These are phyloP conservation scores for Cryptococcus amylolentus DNA, from an alignment of 1,284 basidiomycete genomes.

Conservation along the genomic window DNA sequence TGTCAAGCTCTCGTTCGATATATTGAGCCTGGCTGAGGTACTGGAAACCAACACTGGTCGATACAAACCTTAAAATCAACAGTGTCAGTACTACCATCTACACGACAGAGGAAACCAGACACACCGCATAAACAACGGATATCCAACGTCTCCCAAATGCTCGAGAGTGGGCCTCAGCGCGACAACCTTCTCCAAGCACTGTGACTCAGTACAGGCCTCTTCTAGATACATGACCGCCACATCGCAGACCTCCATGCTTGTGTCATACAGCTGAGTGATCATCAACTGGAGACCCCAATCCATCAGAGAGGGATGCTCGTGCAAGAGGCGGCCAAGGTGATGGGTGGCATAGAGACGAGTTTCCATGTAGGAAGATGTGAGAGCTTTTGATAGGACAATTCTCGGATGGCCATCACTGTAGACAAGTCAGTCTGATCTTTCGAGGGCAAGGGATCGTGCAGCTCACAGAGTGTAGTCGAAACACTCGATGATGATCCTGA, in stretches of 20 bases:
- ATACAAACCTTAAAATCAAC: conserved; percentile 70
- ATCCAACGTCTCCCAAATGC: conserved; percentile 88
- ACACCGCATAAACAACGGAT: conserved; percentile 80
- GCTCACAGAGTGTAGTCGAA: conserved; percentile 82
- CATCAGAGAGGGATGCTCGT: conserved; percentile 56
- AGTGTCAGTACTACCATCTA: background rate
- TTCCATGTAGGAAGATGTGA: conserved; percentile 87
- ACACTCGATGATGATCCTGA: conserved; percentile 85
- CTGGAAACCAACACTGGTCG: conserved; percentile 84
- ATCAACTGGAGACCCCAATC: conserved; percentile 85
- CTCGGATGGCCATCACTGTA: conserved; percentile 84
- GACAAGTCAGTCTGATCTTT: background rate
- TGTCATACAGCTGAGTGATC: conserved; percentile 93
- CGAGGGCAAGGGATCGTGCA: background rate
- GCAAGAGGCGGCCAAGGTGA: conserved; percentile 70
- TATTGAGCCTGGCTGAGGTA: conserved; percentile 89
- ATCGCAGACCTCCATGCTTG: conserved; percentile 81
- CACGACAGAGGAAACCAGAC: conserved; percentile 27
- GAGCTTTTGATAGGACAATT: conserved; percentile 84
- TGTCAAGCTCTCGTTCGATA: conserved; percentile 90
- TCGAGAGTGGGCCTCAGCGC: conserved; percentile 92
- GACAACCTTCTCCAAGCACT: conserved; percentile 83
- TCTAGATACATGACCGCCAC: conserved; percentile 83
- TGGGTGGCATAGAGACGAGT: conserved; percentile 84
- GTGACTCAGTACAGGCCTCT: conserved; percentile 79